Evolutionary conservation across 2,329 filamentous ascomycete genomes (phyloP), one percentile per base, ranked within the genome.

Genomic region (Pleoardoris graminearum): DNA sequence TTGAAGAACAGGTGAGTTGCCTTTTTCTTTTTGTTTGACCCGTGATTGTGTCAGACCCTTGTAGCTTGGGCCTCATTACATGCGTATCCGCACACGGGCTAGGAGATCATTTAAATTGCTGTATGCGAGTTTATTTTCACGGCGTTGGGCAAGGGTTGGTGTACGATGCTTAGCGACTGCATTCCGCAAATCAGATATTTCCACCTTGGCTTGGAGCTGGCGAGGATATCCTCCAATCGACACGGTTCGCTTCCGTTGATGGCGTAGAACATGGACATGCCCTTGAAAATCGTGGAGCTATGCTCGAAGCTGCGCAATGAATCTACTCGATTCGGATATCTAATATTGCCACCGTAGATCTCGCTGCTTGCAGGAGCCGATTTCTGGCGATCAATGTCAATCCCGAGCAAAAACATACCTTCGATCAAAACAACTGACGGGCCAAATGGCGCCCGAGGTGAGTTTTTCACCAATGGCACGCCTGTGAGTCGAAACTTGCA

Each of bases 391-490:
- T 87, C 86, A 29, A 81, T 83, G 59, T 70, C 81, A 12, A 75
- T 89, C 6, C 82, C 83, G 8, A 69, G 82, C 19, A 79, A 85
- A 62, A 81, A 82, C 1, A 79, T 89, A 29, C 86, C 86, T 5
- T 84, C 85, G 0, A 76, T 89, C 27, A 83, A 86, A 42, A 78
- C 86, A 41, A 82, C 84, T 32, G 87, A 90, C 61, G 86, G 87
- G 0, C 87, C 87, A 32, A 89, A 88, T 67, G 87, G 87, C 45
- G 82, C 87, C 29, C 79, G 87, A 58, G 86, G 86, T 45, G 84
- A 82, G 60, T 88, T 87, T 77, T 88, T 89, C 73, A 83, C 85
- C 22, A 75, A 75, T 51, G 73, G 73, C 50, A 75, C 73, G 47
- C 72, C 70, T 42, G 72, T 74, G 56, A 66, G 67, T 64, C 47